A percentile compares a stretch with the other conserved stretches of the same genome.
Evolutionary conservation across 169 alveolate genomes (phyloP).

Genomic region (Plasmodium inui): DNA sequence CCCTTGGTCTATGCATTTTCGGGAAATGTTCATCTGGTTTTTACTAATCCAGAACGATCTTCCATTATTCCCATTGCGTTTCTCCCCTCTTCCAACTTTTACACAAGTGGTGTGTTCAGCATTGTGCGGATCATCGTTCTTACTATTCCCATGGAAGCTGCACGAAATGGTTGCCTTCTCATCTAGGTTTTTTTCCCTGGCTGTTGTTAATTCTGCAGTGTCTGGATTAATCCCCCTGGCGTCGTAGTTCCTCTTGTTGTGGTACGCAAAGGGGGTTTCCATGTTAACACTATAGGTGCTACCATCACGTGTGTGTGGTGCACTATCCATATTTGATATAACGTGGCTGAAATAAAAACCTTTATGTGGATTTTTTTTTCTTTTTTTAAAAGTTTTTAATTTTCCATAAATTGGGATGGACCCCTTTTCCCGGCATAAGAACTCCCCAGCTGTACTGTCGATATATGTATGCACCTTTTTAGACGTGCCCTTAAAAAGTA

Average conservation of each 20-base stretch:
- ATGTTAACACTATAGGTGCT: not conserved
- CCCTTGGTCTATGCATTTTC: not conserved
- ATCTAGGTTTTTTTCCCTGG: not conserved
- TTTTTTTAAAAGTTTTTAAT: not conserved
- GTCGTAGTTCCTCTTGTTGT: not conserved
- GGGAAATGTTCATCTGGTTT: not conserved
- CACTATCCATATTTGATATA: not conserved
- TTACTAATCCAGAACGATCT: not conserved
- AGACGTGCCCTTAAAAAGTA: not conserved
- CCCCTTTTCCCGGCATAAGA: not conserved
- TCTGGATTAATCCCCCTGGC: not conserved
- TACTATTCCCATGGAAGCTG: not conserved
- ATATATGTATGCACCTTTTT: not conserved
- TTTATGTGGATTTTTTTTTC: not conserved
- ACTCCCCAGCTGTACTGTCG: not conserved
- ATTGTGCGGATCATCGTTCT: not conserved
- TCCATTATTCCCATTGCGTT: not conserved
- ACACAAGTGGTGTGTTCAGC: not conserved
- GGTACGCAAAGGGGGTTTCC: not conserved
- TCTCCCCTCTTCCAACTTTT: not conserved
- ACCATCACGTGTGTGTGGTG: not conserved
- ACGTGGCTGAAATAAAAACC: not conserved
- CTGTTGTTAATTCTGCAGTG: not conserved
- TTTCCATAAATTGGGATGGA: constrained; percentile 6
- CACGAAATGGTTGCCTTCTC: not conserved